These are phyloP conservation scores for Metschnikowia dekortorum DNA, from an alignment of 805 yeast species.

Conservation along the genomic window DNA sequence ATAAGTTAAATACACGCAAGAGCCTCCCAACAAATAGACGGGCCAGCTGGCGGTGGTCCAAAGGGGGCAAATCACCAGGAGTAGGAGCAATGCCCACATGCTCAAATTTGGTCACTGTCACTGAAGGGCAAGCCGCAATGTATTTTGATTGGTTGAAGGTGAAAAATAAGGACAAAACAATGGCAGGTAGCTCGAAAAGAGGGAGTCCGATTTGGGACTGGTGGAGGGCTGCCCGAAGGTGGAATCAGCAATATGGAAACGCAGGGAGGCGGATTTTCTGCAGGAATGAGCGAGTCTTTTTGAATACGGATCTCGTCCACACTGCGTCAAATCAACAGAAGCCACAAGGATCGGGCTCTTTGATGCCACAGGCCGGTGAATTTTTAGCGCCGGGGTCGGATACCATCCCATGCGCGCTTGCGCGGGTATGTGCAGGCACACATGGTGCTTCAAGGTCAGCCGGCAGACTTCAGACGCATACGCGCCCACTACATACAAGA, in stretches of 20 bases:
- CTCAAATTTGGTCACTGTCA: no score
- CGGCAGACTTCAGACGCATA: neutral
- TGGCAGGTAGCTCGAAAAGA: no score
- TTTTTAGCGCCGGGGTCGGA: neutral
- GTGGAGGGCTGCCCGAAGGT: no score
- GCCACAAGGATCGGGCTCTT: neutral
- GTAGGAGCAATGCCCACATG: constrained; percentile 1
- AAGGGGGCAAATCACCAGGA: neutral
- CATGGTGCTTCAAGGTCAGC: neutral
- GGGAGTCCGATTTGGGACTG: no score
- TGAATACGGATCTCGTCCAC: neutral
- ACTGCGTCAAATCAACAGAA: neutral
- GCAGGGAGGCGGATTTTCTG: no score
- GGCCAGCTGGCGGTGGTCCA: neutral
- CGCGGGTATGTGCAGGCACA: neutral
- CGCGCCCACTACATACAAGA: neutral
- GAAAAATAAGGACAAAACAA: no score
- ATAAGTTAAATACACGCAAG: constrained; percentile 37
- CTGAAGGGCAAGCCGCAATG: no score
- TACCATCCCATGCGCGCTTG: neutral
- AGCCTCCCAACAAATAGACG: neutral
- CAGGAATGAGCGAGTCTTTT: no score
- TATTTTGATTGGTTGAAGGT: no score
- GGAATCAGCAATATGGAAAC: no score
- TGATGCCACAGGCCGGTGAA: neutral